phyloP scores from a whole-genome alignment of 2,329 filamentous ascomycete species.

The Aulographum hederae region DNA sequence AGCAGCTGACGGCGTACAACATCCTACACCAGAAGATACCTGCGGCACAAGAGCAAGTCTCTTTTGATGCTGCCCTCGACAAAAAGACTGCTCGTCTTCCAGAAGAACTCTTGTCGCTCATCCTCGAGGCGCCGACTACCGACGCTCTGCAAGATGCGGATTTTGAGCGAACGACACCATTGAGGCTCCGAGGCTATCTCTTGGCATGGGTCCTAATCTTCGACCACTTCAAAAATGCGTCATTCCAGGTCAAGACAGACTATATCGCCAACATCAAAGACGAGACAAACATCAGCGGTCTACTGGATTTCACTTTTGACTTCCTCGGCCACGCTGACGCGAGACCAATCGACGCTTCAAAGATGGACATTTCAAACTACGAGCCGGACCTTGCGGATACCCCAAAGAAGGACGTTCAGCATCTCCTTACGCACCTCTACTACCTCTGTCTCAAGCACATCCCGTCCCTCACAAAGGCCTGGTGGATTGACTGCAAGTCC shows the following conservation, averaged over 20 bases:
- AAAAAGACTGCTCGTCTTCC: constrained; percentile 58
- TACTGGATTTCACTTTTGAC: constrained; percentile 69
- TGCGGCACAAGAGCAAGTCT: constrained; percentile 59
- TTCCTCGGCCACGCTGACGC: constrained; percentile 64
- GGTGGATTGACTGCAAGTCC: constrained; percentile 69
- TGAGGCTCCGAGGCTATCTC: constrained; percentile 58
- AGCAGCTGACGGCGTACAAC: constrained; percentile 67
- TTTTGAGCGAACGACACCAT: constrained; percentile 47
- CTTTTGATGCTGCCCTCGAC: constrained; percentile 56
- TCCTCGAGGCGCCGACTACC: constrained; percentile 59
- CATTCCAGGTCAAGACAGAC: constrained; percentile 64
- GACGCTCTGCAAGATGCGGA: constrained; percentile 47
- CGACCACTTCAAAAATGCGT: constrained; percentile 63
- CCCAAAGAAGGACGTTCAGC: constrained; percentile 58
- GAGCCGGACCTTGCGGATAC: constrained; percentile 36
- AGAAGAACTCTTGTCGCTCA: constrained; percentile 65
- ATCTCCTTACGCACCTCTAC: constrained; percentile 71
- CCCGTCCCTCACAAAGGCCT: constrained; percentile 61
- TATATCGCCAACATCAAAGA: constrained; percentile 68
- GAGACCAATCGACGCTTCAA: constrained; percentile 50
- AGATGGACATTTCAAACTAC: constrained; percentile 47
- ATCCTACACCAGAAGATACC: constrained; percentile 70
- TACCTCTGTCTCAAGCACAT: constrained; percentile 63
- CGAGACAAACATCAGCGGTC: constrained; percentile 44
- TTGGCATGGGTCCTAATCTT: constrained; percentile 83